Conservation (phyloP, 2,329 filamentous ascomycete genomes). For the Penicillium sp. region DNA sequence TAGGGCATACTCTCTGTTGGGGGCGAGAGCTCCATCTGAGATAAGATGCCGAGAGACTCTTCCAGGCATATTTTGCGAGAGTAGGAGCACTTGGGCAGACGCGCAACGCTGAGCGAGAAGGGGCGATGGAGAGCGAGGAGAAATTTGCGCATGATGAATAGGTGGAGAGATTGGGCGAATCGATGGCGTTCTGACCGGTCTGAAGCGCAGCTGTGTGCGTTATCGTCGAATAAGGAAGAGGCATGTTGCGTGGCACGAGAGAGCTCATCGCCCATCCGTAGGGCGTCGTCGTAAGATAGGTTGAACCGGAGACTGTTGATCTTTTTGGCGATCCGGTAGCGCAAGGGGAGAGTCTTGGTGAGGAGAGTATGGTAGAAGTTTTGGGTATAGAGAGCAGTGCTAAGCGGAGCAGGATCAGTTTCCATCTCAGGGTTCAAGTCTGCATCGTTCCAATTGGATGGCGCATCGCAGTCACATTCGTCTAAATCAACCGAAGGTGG, state of each 20-base stretch:
- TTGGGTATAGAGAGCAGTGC: slow-evolving; percentile 19
- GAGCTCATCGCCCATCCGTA: slow-evolving; percentile 31
- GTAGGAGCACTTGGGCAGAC: slow-evolving; percentile 36
- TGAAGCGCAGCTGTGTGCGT: slow-evolving; percentile 5
- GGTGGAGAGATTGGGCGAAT: slow-evolving; percentile 42
- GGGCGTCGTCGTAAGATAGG: slow-evolving; percentile 34
- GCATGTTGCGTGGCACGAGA: slow-evolving; percentile 23
- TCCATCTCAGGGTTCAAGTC: slow-evolving; percentile 31
- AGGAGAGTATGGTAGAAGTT: slow-evolving; percentile 32
- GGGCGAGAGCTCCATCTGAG: slow-evolving; percentile 26
- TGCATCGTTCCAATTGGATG: slow-evolving; percentile 39
- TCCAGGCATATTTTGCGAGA: slow-evolving; percentile 39
- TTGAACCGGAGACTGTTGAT: slow-evolving; percentile 32
- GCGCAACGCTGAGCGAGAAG: slow-evolving; percentile 34
- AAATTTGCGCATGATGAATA: slow-evolving; percentile 54
- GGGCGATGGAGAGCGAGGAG: slow-evolving; percentile 53
- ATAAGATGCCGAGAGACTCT: slow-evolving; percentile 35
- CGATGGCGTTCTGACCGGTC: slow-evolving; percentile 16
- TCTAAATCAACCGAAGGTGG: slow-evolving; percentile 34
- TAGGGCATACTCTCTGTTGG: slow-evolving; percentile 20
- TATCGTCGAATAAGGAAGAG: slow-evolving; percentile 25
- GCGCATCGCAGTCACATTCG: slow-evolving; percentile 37
- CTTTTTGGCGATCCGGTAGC: slow-evolving; percentile 30
- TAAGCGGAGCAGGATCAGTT: slow-evolving; percentile 20
- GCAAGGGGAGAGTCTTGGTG: slow-evolving; percentile 28